Percentiles rank a stretch among this genome's conserved stretches.
Evolutionary conservation across 2,329 filamentous ascomycete genomes (phyloP).

Genomic region (Trichophyton equinum): DNA sequence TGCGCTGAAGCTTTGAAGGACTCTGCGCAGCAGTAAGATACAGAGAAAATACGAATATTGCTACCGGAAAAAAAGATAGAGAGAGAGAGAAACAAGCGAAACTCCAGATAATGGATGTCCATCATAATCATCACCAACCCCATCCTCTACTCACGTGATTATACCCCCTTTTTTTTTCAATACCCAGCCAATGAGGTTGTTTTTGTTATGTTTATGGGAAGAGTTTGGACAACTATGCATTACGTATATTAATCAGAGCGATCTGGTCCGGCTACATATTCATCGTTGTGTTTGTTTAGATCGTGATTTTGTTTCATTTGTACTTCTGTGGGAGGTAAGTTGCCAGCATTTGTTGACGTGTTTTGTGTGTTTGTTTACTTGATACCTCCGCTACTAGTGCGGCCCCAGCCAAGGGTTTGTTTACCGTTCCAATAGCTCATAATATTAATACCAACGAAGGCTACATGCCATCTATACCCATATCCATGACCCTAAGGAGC

Average conservation of each 20-base stretch:
- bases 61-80: too few relatives aligned
- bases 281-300: neutral
- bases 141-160: neutral
- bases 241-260: neutral
- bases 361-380: neutral
- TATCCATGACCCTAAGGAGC: neutral
- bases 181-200: neutral
- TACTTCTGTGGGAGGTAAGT: neutral
- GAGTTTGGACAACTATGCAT: neutral
- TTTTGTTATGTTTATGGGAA: neutral
- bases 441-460: neutral
- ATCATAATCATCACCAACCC: neutral
- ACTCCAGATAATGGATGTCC: too few relatives aligned
- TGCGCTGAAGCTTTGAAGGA: conserved; percentile 23
- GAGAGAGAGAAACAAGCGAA: neutral
- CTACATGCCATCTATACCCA: neutral
- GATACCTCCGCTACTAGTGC: neutral
- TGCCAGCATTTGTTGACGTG: neutral
- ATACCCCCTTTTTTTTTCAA: neutral
- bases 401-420: neutral
- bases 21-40: conserved; percentile 6
- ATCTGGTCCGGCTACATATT: neutral
- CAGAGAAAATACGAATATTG: neutral
- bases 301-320: neutral
- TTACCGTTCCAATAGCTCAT: neutral